A percentile compares a stretch with the other conserved stretches of the same genome.
These are phyloP conservation scores for Nannochloropsis gaditana DNA, from an alignment of 108 stramenopile genomes.

Conservation along the genomic window DNA sequence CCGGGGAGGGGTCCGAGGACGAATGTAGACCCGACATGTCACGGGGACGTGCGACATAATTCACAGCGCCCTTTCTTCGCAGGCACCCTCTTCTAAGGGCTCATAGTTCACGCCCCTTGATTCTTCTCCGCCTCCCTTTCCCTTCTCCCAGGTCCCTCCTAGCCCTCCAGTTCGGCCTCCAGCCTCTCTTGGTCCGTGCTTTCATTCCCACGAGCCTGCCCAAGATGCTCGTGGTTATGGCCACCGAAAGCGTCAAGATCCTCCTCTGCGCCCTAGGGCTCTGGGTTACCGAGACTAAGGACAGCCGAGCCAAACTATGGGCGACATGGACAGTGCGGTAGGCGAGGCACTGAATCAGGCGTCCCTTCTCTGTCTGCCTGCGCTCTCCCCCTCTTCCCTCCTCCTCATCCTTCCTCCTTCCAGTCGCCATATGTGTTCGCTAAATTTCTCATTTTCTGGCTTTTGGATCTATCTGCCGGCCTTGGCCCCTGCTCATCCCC, in stretches of 20 bases:
- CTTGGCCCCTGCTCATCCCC: neutral
- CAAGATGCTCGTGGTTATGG: conserved; percentile 58
- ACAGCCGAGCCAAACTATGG: conserved; percentile 24
- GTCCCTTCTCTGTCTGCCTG: neutral
- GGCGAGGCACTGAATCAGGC: neutral
- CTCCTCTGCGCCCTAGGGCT: conserved; percentile 53
- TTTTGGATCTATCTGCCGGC: neutral
- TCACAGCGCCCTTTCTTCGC: too few species aligned
- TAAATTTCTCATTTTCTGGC: neutral
- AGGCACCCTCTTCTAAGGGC: too few species aligned
- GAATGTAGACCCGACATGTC: too few species aligned
- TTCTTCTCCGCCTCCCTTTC: too few species aligned
- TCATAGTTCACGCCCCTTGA: too few species aligned
- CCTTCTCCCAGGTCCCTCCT: conserved; percentile 24
- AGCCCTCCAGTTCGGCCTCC: conserved; percentile 79
- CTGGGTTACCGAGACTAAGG: conserved; percentile 5
- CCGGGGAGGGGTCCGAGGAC: too few species aligned
- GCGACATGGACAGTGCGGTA: neutral
- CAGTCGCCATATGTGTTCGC: conserved; percentile 50
- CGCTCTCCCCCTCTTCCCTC: neutral
- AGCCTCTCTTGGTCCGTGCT: conserved; percentile 68
- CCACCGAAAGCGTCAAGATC: conserved; percentile 64
- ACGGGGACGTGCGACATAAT: too few species aligned
- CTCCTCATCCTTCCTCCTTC: conserved; percentile 57
- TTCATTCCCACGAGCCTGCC: conserved; percentile 60